Conservation (phyloP, 192 early-diverging fungal species). For the Chytriomyces confervae region DNA sequence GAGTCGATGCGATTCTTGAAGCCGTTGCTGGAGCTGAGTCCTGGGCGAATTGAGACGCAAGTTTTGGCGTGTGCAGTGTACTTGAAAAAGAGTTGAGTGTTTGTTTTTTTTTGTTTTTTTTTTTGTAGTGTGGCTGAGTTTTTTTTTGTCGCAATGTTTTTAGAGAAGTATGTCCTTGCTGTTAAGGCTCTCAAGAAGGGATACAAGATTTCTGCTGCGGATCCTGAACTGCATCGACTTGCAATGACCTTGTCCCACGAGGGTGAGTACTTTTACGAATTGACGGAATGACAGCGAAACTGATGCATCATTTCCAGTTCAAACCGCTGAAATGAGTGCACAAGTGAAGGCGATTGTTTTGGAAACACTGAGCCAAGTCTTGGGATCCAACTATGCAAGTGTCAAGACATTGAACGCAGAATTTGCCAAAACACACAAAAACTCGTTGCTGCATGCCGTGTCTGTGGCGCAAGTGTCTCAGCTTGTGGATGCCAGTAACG, state of each 20-base stretch:
- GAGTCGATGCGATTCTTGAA: conserved; percentile 81
- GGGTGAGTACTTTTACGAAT: conserved; percentile 10
- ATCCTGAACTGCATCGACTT: conserved; percentile 39
- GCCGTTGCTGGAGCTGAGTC: conserved; percentile 66
- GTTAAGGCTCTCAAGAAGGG: conserved; percentile 62
- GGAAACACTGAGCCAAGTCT: conserved; percentile 18
- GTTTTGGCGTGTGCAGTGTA: conserved; percentile 72
- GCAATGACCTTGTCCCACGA: conserved; percentile 34
- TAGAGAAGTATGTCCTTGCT: conserved; percentile 73
- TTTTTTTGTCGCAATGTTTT: neutral
- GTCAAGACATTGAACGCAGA: conserved; percentile 28
- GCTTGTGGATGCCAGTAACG: neutral
- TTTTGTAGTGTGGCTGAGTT: neutral
- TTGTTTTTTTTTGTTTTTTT: neutral
- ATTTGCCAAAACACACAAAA: conserved; percentile 18
- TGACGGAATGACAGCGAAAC: neutral
- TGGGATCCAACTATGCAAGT: conserved; percentile 9
- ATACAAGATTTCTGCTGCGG: conserved; percentile 23
- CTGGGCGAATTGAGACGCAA: conserved; percentile 64
- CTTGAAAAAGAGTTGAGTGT: conserved; percentile 64
- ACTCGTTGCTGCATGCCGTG: conserved; percentile 28
- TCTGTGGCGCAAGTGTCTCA: conserved; percentile 20
- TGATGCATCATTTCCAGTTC: neutral
- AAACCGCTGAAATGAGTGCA: conserved; percentile 3
- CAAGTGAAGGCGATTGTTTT: conserved; percentile 23